Percentiles rank a stretch among this genome's conserved stretches.
These are phyloP conservation scores for Dendrobium chrysotoxum DNA, from an alignment of 106 monocot genomes.

Conservation along the genomic window DNA sequence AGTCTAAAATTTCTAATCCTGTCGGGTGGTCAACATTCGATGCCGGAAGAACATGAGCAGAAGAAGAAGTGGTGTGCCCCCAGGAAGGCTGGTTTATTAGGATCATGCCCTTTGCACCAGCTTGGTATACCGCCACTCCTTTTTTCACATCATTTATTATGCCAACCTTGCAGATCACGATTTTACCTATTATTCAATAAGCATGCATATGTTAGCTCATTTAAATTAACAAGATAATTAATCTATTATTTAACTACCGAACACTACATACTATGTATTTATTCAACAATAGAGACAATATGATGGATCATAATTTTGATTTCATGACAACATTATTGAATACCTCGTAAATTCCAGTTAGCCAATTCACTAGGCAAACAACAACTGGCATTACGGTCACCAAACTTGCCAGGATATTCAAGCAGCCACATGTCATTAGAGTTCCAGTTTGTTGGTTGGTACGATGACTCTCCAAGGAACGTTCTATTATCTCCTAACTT, in stretches of 20 bases:
- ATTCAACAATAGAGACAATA: too few species aligned
- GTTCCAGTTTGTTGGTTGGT: slow-evolving; percentile 14
- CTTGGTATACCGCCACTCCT: neutral
- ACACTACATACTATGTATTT: too few species aligned
- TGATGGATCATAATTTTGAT: too few species aligned
- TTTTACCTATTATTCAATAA: neutral
- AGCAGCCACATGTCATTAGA: neutral
- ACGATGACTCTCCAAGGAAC: slow-evolving; percentile 24
- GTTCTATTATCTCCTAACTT: slow-evolving; percentile 14
- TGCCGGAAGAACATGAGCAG: neutral
- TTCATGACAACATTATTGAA: too few species aligned
- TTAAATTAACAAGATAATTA: too few species aligned
- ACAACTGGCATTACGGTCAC: neutral
- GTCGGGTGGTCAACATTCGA: neutral
- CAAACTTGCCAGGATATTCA: neutral
- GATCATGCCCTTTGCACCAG: slow-evolving; percentile 6
- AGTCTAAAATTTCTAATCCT: neutral
- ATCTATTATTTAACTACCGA: too few species aligned
- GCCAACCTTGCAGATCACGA: slow-evolving; percentile 1
- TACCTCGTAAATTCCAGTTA: neutral
- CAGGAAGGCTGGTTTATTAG: neutral
- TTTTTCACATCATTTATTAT: neutral
- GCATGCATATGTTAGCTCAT: too few species aligned
- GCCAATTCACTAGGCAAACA: neutral
- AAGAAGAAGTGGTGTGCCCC: neutral